A percentile compares a stretch with the other conserved stretches of the same genome.
phyloP scores from a whole-genome alignment of 345 rosid genomes.

The Laguncularia racemosa region DNA sequence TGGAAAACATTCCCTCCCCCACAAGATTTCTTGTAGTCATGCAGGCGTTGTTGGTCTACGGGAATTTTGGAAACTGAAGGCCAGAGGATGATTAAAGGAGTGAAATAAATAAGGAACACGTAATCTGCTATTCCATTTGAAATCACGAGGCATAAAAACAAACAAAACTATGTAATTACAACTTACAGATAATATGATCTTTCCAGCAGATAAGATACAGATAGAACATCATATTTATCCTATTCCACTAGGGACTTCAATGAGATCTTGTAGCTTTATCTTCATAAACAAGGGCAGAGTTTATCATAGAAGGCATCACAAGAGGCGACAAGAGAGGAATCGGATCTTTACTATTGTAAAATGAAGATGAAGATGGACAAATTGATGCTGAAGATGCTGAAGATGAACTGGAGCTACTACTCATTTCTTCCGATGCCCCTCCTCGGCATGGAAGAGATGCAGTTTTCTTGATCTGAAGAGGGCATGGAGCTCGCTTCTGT shows the following conservation, averaged over 20 bases:
- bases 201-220: too few species aligned
- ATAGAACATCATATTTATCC: too few species aligned
- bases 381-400: constrained; percentile 2
- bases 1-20: too few species aligned
- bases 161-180: too few species aligned
- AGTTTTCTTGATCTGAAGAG: constrained; percentile 35
- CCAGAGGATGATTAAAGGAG: too few species aligned
- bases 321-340: constrained; percentile 81
- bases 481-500: constrained; percentile 59
- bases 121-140: too few species aligned
- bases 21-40: too few species aligned
- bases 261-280: constrained; percentile 23
- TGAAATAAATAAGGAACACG: too few species aligned
- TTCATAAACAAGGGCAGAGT: constrained; percentile 20
- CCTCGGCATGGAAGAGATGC: constrained; percentile 3
- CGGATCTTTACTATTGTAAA: constrained; percentile 45
- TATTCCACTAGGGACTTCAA: neutral
- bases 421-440: constrained; percentile 4
- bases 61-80: too few species aligned
- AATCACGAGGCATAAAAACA: too few species aligned
- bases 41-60: too few species aligned
- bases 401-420: neutral
- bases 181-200: too few species aligned
- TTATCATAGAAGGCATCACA: constrained; percentile 43
- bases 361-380: constrained; percentile 25